phyloP scores from a whole-genome alignment of 768 basidiomycete genomes.

The Leccinellum rugosiceps region DNA sequence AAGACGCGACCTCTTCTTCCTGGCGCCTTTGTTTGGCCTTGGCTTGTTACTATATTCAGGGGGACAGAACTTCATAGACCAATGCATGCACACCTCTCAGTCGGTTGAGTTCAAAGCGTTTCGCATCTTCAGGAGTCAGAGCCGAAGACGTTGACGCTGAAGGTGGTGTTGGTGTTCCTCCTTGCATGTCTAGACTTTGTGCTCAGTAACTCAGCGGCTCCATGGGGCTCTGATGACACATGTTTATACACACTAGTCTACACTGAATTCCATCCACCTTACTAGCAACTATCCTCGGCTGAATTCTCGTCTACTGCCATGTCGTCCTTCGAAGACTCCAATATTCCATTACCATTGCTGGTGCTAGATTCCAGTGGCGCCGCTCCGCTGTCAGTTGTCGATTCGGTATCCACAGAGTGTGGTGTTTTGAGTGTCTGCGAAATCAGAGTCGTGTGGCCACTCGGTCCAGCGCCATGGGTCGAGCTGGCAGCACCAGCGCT shows the following conservation, averaged over 20 bases:
- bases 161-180: neutral
- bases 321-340: conserved; percentile 23
- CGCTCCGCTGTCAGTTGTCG: conserved; percentile 18
- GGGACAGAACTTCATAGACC: neutral
- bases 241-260: conserved; percentile 9
- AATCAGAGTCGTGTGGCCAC: conserved; percentile 53
- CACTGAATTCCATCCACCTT: neutral
- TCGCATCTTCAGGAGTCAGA: conserved; percentile 65
- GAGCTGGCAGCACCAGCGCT: conserved; percentile 51
- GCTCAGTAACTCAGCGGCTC: neutral
- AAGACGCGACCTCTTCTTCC: conserved; percentile 53
- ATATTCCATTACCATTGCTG: conserved; percentile 14
- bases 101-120: conserved; percentile 74
- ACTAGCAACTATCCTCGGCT: conserved; percentile 4
- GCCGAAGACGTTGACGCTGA: conserved; percentile 14
- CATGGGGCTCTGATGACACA: conserved; percentile 12
- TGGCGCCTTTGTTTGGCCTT: conserved; percentile 71
- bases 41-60: conserved; percentile 40
- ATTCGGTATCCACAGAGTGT: conserved; percentile 35
- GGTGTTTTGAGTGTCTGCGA: conserved; percentile 27
- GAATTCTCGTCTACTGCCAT: conserved; percentile 24
- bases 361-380: conserved; percentile 11
- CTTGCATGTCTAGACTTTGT: conserved; percentile 1
- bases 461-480: conserved; percentile 74
- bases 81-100: conserved; percentile 53